Evolutionary conservation across 2,329 filamentous ascomycete species (phyloP), one percentile per base, ranked within the genome.

Genomic region (Zopfia rhizophila): DNA sequence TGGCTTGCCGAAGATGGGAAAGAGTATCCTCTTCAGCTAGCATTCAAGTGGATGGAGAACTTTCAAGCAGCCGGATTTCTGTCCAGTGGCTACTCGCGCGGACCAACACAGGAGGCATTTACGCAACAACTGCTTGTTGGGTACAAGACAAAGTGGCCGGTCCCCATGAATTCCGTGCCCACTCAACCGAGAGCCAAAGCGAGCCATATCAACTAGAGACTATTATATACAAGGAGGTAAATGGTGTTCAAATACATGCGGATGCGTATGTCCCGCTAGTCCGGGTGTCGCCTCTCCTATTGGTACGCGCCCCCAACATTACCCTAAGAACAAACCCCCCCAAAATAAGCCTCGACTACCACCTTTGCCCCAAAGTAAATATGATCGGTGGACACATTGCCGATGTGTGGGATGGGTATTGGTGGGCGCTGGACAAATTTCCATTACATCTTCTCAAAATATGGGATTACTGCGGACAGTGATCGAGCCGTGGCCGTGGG

Each of bases 341-440:
- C 2, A 75, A 78, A 0, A 57, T 81, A 8, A 78, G 74, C 48
- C 38, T 81, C 0, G 79, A 82, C 53, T 79, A 82, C 48, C 64
- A 78, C 0, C 69, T 82, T 1, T 82, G 78, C 44, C 80, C 79
- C 0, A 77, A 81, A 31, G 65, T 73, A 2, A 74, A 61, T 14
- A 53, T 82, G 3, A 35, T 68, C 3, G 72, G 78, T 1, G 80
- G 80, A 0, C 71, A 79, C 0, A 73, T 82, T 58, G 51, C 53
- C 3, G 80, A 82, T 51, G 66, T 73, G 1, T 58, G 68, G 10
- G 75, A 79, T 49, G 75, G 78, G 1, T 59, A 76, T 1, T 6
- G 38, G 0, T 81, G 78, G 76, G 67, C 68, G 0, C 64, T 72
- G 1, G 45, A 60, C 0, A 49, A 45, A 1, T 61, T 79, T 4